These are phyloP conservation scores for Tetracladium marchalianum DNA, from an alignment of 495 filamentous ascomycete species.

Conservation along the genomic window DNA sequence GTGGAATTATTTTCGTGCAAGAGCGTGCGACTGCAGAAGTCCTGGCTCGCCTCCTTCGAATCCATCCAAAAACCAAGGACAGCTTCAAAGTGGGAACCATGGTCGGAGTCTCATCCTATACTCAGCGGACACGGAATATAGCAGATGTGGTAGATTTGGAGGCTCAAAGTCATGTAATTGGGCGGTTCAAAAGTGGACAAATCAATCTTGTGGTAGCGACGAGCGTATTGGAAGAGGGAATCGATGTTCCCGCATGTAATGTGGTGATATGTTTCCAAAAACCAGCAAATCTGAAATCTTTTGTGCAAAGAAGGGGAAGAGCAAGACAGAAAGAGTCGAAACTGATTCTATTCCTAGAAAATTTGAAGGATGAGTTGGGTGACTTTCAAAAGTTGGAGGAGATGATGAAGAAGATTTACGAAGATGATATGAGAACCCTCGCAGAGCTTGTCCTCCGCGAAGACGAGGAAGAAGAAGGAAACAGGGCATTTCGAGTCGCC, in stretches of 20 bases:
- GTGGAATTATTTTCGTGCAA: conserved; percentile 68
- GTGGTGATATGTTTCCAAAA: conserved; percentile 78
- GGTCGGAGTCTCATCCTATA: conserved; percentile 56
- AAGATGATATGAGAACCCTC: conserved; percentile 53
- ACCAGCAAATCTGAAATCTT: conserved; percentile 70
- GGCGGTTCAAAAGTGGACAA: conserved; percentile 55
- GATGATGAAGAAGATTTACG: conserved; percentile 64
- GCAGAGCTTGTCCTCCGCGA: conserved; percentile 40
- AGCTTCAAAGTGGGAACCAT: conserved; percentile 54
- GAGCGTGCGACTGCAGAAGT: conserved; percentile 62
- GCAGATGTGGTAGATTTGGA: conserved; percentile 48
- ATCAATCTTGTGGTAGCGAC: conserved; percentile 78
- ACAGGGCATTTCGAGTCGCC: conserved; percentile 36
- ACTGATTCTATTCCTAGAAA: conserved; percentile 52
- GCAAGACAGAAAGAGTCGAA: conserved; percentile 64
- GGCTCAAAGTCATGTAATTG: conserved; percentile 49
- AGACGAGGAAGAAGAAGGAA: conserved; percentile 34
- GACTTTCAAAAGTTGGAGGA: conserved; percentile 56
- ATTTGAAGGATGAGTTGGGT: conserved; percentile 24
- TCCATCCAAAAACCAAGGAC: conserved; percentile 45
- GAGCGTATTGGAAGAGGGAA: conserved; percentile 82
- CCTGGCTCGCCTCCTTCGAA: conserved; percentile 53
- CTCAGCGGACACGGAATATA: conserved; percentile 39
- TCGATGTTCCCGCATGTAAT: conserved; percentile 81
- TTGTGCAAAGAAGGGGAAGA: conserved; percentile 79